Conservation (phyloP, 2,329 filamentous ascomycete species). For the Diaporthe sp. region DNA sequence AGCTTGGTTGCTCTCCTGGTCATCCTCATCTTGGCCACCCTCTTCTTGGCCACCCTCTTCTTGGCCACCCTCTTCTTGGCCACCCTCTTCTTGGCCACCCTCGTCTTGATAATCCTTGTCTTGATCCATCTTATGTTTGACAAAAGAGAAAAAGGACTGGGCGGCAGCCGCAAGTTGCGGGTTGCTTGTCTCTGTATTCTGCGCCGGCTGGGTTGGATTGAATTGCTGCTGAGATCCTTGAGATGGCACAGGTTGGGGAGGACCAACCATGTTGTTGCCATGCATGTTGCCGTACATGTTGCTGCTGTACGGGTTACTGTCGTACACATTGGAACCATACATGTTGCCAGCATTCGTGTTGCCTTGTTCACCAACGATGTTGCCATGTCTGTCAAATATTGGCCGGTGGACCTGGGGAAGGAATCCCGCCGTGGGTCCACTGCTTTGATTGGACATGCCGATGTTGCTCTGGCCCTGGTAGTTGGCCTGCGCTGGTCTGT, state of each 20-base stretch:
- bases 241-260: background rate
- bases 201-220: background rate
- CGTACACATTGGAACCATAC: background rate
- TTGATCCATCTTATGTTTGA: background rate
- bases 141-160: background rate
- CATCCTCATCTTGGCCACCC: background rate
- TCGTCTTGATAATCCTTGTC: background rate
- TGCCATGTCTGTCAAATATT: background rate
- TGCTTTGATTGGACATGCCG: background rate
- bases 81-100: background rate
- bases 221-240: background rate
- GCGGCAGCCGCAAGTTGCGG: background rate
- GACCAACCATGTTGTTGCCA: background rate
- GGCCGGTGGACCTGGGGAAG: background rate
- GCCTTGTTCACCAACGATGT: background rate
- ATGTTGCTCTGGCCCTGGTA: background rate
- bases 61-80: too few relatives aligned
- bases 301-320: background rate
- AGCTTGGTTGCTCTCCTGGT: background rate
- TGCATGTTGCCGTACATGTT: background rate
- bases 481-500: background rate
- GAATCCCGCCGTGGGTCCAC: too few relatives aligned
- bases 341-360: background rate
- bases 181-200: background rate
- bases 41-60: background rate